Base-by-base conservation (phyloP, 805 yeast genomes). In the Wickerhamomyces hampshirensis region DNA sequence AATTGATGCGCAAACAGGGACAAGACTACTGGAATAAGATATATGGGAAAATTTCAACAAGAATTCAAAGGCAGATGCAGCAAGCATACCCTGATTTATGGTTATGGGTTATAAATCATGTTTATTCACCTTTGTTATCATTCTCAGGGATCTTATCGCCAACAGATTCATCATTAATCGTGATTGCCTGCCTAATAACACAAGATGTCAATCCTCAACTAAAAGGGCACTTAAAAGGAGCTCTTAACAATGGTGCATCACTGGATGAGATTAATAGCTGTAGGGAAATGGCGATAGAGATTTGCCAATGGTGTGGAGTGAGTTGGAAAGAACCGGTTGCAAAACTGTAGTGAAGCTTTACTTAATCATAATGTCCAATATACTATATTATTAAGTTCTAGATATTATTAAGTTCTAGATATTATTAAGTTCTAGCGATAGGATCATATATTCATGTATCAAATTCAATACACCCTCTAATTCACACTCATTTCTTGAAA, bases 201-300 rank as follows among this genome's bases (percentile, higher is more conserved):
- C 96, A 86, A 55, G 95, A 89, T 58, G 96, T 89, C 9, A 86
- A 84, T 47, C 95, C 96, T 0, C 96, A 89, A 51, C 67, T 89
- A 46, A 84, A 86, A 59, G 97, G 97, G 0, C 97, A 89, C 55
- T 67, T 89, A 42, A 75, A 72, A 56, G 97, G 97, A 0, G 96
- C 96, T 0, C 43, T 79, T 33, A 87, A 86, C 51, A 73, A 77
- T 19, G 96, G 96, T 0, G 82, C 84, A 7, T 66, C 83, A 8
- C 51, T 56, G 19, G 84, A 79, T 34, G 83, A 82, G 40, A 65
- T 87, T 21, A 65, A 67, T 34, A 76, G 75, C 2, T 72, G 77
- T 9, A 67, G 94, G 34, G 64, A 62, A 11, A 51, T 88, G 62
- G 78, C 83, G 4, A 70, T 85, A 33, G 71, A 74, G 39, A 62